phyloP scores from a whole-genome alignment of 768 basidiomycete genomes.

The Leccinum uliginosum region DNA sequence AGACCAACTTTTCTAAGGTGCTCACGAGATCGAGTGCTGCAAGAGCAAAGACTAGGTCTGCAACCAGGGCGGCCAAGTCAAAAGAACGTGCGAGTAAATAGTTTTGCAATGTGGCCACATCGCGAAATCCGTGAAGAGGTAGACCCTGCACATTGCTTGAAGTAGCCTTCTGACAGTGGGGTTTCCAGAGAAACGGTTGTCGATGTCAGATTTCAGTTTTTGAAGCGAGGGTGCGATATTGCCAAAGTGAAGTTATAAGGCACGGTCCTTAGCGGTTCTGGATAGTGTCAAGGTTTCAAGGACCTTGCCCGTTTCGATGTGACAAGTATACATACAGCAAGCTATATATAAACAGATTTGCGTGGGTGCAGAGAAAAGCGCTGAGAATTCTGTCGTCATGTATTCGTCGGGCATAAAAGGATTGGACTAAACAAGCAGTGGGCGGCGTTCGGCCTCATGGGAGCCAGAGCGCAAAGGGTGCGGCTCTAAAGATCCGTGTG shows the following conservation, averaged over 20 bases:
- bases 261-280: background rate
- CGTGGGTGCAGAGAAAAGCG: background rate
- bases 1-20: background rate
- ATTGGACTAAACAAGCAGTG: background rate
- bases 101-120: background rate
- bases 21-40: background rate
- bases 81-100: constrained; percentile 1
- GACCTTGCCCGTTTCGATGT: background rate
- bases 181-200: background rate
- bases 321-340: background rate
- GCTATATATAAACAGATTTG: background rate
- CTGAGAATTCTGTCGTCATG: constrained; percentile 3
- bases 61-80: background rate
- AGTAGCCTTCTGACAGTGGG: background rate
- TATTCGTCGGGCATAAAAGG: background rate
- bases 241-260: background rate
- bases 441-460: background rate
- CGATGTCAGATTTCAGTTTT: background rate
- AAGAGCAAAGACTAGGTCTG: background rate
- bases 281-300: background rate
- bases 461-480: background rate
- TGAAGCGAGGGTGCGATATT: constrained; percentile 4
- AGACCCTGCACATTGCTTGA: background rate
- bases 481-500: background rate
- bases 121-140: background rate